Conservation (phyloP, 2,329 filamentous ascomycete genomes). For the Tolypocladium album region DNA sequence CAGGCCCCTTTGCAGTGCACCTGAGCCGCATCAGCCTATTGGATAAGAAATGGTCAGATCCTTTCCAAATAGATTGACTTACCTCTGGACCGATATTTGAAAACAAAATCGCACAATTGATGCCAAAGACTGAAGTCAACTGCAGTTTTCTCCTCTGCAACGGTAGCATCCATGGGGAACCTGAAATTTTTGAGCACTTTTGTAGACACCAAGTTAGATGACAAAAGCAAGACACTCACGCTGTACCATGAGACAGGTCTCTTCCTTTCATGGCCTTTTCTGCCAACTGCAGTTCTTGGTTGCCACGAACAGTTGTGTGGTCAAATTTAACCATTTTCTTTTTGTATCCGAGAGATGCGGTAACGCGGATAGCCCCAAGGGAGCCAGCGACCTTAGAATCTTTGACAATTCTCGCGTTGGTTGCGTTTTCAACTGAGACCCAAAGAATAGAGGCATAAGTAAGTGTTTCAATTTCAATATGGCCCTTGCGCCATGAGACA, state of each 20-base stretch:
- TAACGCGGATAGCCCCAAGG: slow-evolving; percentile 9
- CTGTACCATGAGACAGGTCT: slow-evolving; percentile 11
- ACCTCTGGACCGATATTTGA: slow-evolving; percentile 13
- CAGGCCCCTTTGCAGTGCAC: slow-evolving; percentile 9
- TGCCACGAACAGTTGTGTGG: no score
- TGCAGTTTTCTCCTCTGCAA: no score
- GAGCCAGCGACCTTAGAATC: not conserved
- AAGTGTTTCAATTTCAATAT: not conserved
- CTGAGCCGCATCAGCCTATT: slow-evolving; percentile 4
- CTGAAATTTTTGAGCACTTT: not conserved
- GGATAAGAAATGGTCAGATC: no score
- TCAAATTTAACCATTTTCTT: not conserved
- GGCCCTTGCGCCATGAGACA: not conserved
- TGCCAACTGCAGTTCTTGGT: not conserved
- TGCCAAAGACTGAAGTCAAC: no score
- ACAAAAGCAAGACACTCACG: slow-evolving; percentile 2
- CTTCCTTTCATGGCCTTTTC: slow-evolving; percentile 17
- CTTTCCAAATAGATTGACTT: not conserved
- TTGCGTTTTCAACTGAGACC: slow-evolving; percentile 4
- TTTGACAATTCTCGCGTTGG: not conserved
- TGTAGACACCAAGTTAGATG: not conserved
- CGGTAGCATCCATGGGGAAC: not conserved
- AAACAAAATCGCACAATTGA: no score
- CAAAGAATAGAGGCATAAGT: not conserved
- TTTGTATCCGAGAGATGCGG: accelerated